Evolutionary conservation across 148 eudicot genomes (phyloP).

Genomic region (Nyssa sinensis): DNA sequence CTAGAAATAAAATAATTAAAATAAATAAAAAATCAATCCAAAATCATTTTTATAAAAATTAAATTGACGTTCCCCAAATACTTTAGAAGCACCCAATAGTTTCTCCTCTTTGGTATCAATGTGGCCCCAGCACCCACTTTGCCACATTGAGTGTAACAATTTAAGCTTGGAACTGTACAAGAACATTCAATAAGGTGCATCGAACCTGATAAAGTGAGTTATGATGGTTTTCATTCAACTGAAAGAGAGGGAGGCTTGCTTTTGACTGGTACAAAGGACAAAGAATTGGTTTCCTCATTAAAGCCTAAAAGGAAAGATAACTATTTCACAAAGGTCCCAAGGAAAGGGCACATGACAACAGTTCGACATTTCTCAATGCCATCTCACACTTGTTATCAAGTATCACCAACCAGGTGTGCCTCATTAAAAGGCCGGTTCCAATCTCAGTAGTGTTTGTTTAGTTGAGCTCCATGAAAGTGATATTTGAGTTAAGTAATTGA

Average conservation of each 20-base stretch:
- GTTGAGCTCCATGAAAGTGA: too few relatives aligned
- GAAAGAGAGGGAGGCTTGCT: background rate
- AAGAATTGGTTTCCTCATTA: background rate
- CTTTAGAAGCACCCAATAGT: too few relatives aligned
- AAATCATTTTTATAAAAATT: too few relatives aligned
- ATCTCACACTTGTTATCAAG: background rate
- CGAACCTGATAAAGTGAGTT: background rate
- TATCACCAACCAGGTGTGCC: conserved; percentile 5
- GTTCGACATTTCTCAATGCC: background rate
- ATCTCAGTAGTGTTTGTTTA: too few relatives aligned
- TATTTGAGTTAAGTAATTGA: too few relatives aligned
- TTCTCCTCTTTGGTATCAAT: too few relatives aligned
- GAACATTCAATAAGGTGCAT: background rate
- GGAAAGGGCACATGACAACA: background rate
- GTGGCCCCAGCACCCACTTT: too few relatives aligned
- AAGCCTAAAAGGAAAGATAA: background rate
- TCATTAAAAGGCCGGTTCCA: conserved; percentile 10
- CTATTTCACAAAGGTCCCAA: background rate
- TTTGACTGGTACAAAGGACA: background rate
- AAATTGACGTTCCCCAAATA: too few relatives aligned
- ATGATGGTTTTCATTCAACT: background rate
- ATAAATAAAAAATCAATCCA: background rate
- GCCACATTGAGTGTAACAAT: background rate
- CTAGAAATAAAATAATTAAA: too few relatives aligned
- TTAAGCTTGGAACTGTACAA: background rate